Conservation (phyloP, 345 rosid genomes). For the Ceriops zippeliana region DNA sequence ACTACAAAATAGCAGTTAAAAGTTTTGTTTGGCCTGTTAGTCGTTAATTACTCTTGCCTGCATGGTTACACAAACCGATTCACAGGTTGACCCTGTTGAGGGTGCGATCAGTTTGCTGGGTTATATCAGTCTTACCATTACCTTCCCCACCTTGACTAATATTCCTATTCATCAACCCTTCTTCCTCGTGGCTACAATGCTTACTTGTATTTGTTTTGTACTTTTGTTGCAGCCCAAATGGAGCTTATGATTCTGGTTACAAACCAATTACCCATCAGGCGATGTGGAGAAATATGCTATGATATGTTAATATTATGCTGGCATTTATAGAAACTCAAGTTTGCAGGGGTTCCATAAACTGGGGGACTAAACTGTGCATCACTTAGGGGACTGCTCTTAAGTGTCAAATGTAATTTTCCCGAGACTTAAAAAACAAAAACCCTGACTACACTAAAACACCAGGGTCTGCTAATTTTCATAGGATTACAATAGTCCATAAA, state of each 20-base stretch:
- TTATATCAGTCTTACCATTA: no score
- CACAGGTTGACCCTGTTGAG: no score
- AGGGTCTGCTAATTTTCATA: no score
- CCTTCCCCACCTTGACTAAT: no score
- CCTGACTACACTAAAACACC: no score
- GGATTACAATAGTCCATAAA: no score
- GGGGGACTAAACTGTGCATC: neutral
- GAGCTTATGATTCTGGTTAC: conserved; percentile 97
- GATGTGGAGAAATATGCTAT: conserved; percentile 59
- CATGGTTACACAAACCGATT: no score
- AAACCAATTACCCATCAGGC: conserved; percentile 97
- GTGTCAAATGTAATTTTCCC: neutral
- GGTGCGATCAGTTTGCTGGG: no score
- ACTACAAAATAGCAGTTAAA: no score
- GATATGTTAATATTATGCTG: conserved; percentile 22
- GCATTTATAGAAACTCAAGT: conserved; percentile 1
- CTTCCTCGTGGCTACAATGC: neutral
- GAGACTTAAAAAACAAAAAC: no score
- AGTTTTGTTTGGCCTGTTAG: no score
- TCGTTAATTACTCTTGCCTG: no score
- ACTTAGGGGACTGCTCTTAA: neutral
- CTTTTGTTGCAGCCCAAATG: conserved; percentile 70
- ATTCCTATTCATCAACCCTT: neutral
- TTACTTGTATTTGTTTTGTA: neutral
- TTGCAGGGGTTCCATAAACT: neutral